Percentiles rank a stretch among this genome's conserved stretches.
phyloP scores from a whole-genome alignment of 2,329 filamentous ascomycete species.

The Arachnomyces sp. region DNA sequence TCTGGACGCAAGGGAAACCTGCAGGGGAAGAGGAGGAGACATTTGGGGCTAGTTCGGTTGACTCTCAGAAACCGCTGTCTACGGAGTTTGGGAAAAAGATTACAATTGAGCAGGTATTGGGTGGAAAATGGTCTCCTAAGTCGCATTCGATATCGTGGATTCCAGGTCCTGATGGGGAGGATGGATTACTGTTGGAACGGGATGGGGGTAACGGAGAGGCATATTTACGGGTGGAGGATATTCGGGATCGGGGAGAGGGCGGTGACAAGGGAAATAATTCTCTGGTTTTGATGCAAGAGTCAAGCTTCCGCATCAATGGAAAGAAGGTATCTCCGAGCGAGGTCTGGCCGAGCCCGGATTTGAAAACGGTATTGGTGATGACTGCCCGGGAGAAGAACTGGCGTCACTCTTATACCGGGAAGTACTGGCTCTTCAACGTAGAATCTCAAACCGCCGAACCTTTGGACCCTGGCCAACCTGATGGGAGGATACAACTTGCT shows the following conservation, averaged over 20 bases:
- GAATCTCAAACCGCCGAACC: slow-evolving; percentile 68
- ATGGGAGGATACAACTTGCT: slow-evolving; percentile 69
- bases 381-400: slow-evolving; percentile 69
- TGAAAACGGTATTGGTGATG: slow-evolving; percentile 78
- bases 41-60: slow-evolving; percentile 7
- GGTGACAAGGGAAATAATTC: slow-evolving; percentile 15
- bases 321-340: slow-evolving; percentile 50
- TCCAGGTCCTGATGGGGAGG: slow-evolving; percentile 44
- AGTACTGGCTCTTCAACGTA: slow-evolving; percentile 91
- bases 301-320: slow-evolving; percentile 54
- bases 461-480: slow-evolving; percentile 60
- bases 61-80: slow-evolving; percentile 6
- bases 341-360: slow-evolving; percentile 70
- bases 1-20: slow-evolving; percentile 30
- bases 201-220: slow-evolving; percentile 54
- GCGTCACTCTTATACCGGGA: slow-evolving; percentile 79
- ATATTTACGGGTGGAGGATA: slow-evolving; percentile 80
- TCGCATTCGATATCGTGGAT: slow-evolving; percentile 41
- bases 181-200: slow-evolving; percentile 76
- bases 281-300: slow-evolving; percentile 64
- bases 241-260: slow-evolving; percentile 52
- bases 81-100: slow-evolving; percentile 23
- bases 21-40: slow-evolving; percentile 20
- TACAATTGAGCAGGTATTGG: slow-evolving; percentile 23
- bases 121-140: slow-evolving; percentile 20